A percentile compares a stretch with the other conserved stretches of the same genome.
Evolutionary conservation across 371 early-diverging fungal species (phyloP).

Genomic region (Capniomyces stellatus): DNA sequence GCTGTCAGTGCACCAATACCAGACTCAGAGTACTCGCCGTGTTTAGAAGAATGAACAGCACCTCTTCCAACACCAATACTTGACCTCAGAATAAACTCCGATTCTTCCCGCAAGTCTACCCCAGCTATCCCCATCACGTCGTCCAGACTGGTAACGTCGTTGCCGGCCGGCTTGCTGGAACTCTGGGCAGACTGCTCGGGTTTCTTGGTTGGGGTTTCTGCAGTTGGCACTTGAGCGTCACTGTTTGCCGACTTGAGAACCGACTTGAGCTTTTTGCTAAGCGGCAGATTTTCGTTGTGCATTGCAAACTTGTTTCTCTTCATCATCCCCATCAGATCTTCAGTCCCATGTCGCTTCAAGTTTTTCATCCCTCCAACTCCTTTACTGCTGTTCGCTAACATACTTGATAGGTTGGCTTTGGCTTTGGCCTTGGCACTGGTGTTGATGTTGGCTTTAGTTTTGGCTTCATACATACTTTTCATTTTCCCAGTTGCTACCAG

Average conservation of each 20-base stretch:
- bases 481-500: background rate
- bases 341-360: background rate
- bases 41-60: too few relatives aligned
- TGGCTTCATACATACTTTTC: too few relatives aligned
- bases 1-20: too few relatives aligned
- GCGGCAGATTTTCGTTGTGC: background rate
- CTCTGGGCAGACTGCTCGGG: background rate
- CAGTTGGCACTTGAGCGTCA: too few relatives aligned
- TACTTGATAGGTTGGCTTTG: too few relatives aligned
- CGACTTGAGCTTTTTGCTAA: background rate
- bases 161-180: slow-evolving; percentile 25
- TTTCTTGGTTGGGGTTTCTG: too few relatives aligned
- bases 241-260: background rate
- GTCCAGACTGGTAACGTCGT: slow-evolving; percentile 42
- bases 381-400: too few relatives aligned
- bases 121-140: slow-evolving; percentile 77
- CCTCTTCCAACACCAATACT: too few relatives aligned
- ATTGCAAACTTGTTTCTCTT: too few relatives aligned
- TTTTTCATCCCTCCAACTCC: too few relatives aligned
- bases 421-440: background rate
- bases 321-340: too few relatives aligned
- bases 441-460: background rate
- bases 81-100: slow-evolving; percentile 34
- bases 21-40: too few relatives aligned
- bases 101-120: slow-evolving; percentile 57